Percentiles rank a stretch among this genome's conserved stretches.
Conservation (phyloP, 495 filamentous ascomycete species). For the Trichoderma orchidacearum region DNA sequence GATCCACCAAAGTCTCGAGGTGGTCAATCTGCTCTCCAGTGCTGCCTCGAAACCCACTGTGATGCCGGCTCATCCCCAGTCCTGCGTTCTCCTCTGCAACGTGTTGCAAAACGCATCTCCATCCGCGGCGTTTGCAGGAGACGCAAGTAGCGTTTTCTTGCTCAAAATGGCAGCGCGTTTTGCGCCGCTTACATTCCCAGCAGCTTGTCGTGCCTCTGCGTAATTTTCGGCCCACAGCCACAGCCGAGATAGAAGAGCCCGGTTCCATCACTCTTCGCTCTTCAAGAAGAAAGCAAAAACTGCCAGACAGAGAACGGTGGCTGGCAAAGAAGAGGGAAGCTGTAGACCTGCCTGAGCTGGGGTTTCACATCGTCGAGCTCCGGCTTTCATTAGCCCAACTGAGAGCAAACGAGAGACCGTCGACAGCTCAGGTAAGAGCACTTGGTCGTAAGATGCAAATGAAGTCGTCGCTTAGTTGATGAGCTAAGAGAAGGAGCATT, state of each 20-base stretch:
- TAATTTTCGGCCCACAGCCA: slow-evolving; percentile 14
- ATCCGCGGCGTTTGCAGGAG: slow-evolving; percentile 1
- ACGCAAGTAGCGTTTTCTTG: background rate
- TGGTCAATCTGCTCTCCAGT: background rate
- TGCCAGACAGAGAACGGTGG: no score
- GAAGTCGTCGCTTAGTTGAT: background rate
- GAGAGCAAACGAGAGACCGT: background rate
- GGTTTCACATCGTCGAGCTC: no score
- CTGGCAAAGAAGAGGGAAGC: no score
- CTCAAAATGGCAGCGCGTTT: slow-evolving; percentile 17
- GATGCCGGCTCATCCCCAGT: background rate
- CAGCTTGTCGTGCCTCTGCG: slow-evolving; percentile 26
- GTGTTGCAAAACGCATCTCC: background rate
- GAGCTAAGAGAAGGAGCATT: no score
- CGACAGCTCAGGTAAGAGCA: background rate
- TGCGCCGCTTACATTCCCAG: slow-evolving; percentile 27
- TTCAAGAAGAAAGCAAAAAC: background rate
- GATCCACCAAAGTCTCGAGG: background rate
- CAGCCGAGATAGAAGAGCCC: background rate
- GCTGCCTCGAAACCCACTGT: no score
- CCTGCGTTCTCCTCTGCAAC: background rate
- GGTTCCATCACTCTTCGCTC: background rate
- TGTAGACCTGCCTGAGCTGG: no score
- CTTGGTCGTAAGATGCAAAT: background rate
- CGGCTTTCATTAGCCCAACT: no score